Conservation (phyloP, 228 moss, liverwort and hornwort genomes). For the Sphagnum fallax region DNA sequence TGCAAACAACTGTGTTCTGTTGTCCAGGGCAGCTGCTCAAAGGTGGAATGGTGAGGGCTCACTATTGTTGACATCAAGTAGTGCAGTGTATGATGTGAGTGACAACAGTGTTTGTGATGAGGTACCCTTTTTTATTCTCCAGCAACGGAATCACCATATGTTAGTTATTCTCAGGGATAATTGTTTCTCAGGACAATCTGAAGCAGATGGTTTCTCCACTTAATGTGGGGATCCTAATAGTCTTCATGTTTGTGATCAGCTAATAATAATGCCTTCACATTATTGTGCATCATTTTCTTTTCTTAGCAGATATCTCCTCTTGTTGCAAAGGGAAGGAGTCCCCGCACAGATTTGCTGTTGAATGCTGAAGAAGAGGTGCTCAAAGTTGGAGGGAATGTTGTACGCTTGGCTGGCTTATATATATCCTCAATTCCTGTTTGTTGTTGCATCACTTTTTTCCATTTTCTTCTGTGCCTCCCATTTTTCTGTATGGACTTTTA, state of each 20-base stretch:
- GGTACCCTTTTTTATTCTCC: constrained; percentile 19
- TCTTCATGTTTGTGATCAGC: too few species aligned
- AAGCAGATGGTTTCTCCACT: too few species aligned
- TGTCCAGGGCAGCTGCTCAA: constrained; percentile 68
- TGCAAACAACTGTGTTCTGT: too few species aligned
- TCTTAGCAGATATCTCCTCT: constrained; percentile 1
- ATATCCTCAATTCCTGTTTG: constrained; percentile 51
- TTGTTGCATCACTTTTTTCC: background rate
- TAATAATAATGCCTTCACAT: too few species aligned
- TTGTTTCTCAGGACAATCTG: too few species aligned
- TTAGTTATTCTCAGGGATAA: too few species aligned
- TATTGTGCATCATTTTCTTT: too few species aligned
- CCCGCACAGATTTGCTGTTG: constrained; percentile 64
- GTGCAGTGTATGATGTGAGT: constrained; percentile 55
- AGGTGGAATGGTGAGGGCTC: constrained; percentile 87
- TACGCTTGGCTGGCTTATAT: constrained; percentile 88
- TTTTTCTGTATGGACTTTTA: too few species aligned
- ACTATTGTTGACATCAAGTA: constrained; percentile 80
- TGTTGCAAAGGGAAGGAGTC: constrained; percentile 39
- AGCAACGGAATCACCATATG: too few species aligned
- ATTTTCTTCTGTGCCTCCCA: too few species aligned
- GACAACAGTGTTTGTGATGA: constrained; percentile 73
- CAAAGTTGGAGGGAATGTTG: constrained; percentile 74
- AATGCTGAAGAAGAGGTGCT: constrained; percentile 85
- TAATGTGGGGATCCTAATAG: too few species aligned